Evolutionary conservation across 148 eudicot species (phyloP).

Genomic region (Tetragonia tetragonoides): DNA sequence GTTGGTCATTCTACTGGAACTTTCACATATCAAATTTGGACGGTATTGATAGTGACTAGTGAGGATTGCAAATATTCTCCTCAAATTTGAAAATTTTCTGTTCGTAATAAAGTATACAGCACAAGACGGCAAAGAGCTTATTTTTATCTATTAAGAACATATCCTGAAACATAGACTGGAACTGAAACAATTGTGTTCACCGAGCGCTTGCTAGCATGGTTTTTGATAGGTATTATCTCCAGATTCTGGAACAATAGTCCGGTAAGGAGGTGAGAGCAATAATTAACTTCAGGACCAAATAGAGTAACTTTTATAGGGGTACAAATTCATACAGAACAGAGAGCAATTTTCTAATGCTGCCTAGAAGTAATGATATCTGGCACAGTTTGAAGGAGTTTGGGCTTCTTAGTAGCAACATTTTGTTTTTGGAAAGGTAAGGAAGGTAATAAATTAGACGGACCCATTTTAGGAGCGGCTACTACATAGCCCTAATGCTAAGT

Average conservation of each 20-base stretch:
- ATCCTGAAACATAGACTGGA: background rate
- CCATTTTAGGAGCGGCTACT: too few relatives aligned
- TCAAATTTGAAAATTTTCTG: background rate
- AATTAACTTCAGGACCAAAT: background rate
- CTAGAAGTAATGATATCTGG: background rate
- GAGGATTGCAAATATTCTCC: background rate
- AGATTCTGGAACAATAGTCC: background rate
- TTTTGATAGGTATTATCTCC: background rate
- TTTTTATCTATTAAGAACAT: background rate
- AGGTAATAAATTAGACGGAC: too few relatives aligned
- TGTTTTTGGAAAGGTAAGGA: too few relatives aligned
- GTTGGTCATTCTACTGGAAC: background rate
- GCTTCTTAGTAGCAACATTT: too few relatives aligned
- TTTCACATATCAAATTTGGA: background rate
- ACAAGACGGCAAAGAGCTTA: background rate
- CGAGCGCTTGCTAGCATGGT: too few relatives aligned
- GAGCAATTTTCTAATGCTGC: background rate
- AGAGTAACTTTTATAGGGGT: background rate
- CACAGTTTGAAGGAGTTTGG: background rate
- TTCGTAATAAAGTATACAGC: background rate
- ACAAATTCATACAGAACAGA: background rate
- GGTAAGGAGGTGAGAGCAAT: background rate
- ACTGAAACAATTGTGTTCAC: background rate
- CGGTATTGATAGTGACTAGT: background rate
- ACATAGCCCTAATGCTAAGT: too few relatives aligned